Evolutionary conservation across 2,329 filamentous ascomycete genomes (phyloP), one percentile per base, ranked within the genome.

Genomic region (Colletotrichum limetticola): DNA sequence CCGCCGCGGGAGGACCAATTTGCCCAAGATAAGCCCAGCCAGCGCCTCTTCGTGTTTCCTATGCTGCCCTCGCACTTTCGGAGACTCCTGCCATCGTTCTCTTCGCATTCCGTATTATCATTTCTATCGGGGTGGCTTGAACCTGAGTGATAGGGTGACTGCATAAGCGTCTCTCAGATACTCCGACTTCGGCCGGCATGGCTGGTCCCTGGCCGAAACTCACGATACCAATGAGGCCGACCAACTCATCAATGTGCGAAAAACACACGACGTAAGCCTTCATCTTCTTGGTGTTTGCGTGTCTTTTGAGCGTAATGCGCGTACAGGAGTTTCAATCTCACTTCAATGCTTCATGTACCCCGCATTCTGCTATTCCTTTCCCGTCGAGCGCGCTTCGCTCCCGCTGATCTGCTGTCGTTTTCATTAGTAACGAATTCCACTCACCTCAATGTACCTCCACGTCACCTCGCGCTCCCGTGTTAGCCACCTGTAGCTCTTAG

Each of bases 21-120:
- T 24, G 19, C 52, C 24, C 19, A 32, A 64, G 70, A 72, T 69
- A 64, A 72, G 66, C 59, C 53, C 7, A 24, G 22, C 22, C 52
- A 26, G 22, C 22, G n/a, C 24, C 52, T 26, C 52, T 55, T 55
- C n/a, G 11, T 55, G 22, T 55, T 55, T 26, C 19, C 19, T 19
- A 49, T 4, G 52, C 22, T 55, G 52, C n/a, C 52, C n/a, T 53
- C 49, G 49, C 22, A 42, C 37, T 42, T 49, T 49, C 42, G 19
- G 42, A 49, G 42, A 49, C 42, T 49, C 42, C 42, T 49, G 8
- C 42, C 42, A 22, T 49, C 4, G 42, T 55, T 26, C 52, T 24
- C 52, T 55, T 55, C 42, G 19, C n/a, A 22, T 4, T 22, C n/a
- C 42, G 5, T 49, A 22, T 49, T 3, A 11, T 11, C n/a, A 7